Base-by-base conservation (phyloP, 345 rosid genomes). In the Aurinia saxatilis region DNA sequence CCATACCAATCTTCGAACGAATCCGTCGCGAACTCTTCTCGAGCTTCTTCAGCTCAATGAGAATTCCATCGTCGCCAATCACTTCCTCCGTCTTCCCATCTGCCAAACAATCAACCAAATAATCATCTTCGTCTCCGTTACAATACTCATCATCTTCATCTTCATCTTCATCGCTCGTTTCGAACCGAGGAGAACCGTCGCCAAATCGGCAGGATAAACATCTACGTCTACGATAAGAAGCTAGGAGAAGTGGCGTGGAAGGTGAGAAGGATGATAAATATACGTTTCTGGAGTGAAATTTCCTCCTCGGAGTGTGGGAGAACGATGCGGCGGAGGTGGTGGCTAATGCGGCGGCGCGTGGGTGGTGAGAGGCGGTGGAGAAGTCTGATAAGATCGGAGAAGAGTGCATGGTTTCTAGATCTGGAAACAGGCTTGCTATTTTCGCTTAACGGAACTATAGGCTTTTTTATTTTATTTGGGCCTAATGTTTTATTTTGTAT, bases 1-100 rank as follows among this genome's bases (percentile, higher is more conserved):
- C 85, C 40, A 92, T 81, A 7, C 75, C 84, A 55, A 92, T 73
- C 63, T 74, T 82, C 45, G 98, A 84, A 51, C 84, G 77, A 53
- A 92, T 84, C 51, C 85, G 79, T 51, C 99, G 73, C 6, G 86
- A 81, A 65, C 80, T 87, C 39, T 57, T 77, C 40, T 82, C 91
- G 8, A 81, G 79, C 63, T 78, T 89, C 76, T 72, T 68, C 13
- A 92, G 66, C 71, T 78, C 86, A 2, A 84, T 79, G 27, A 46
- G 57, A 23, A 85, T 73, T 10, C 85, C 91, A 63, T 85, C 91
- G 21, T 79, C 87, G 13, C 78, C 84, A 5, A 66, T 1, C 2
- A 78, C 13, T 6, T 66, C 55, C n/a, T 62, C 66, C 29, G 73
- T 70, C 27, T 67, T 76, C 29, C 55, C 81, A 38, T 72, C 89